Evolutionary conservation across 179 eudicot genomes (phyloP), one percentile per base, ranked within the genome.

Genomic region (Gypsophila paniculata): DNA sequence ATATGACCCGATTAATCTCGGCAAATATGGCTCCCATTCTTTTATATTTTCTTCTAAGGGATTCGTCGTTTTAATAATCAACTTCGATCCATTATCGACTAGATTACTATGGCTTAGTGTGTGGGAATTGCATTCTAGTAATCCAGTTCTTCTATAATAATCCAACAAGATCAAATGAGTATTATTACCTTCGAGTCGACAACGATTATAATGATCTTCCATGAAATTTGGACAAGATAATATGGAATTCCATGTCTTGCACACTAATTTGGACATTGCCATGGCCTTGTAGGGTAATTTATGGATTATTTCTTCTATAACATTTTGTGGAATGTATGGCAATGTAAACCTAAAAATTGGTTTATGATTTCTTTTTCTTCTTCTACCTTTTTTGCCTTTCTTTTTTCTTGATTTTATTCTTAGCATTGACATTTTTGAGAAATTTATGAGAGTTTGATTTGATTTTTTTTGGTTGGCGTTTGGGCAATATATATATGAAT

Each of bases 291-390:
- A 64, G 17, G 68, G 68, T 19, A 64, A 64, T 29, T 39, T 64
- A 0, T 64, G 68, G 13, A 64, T 38, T 38, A 64, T 64, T 18
- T 64, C 49, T 63, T 63, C 68, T 26, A 63, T 63, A 17, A 63
- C 10, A 38, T 38, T 18, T 63, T 39, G 17, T 38, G 49, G 68
- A 64, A 64, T 49, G 68, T 63, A 63, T 39, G 68, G 44, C 19
- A 61, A 61, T 61, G 65, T 7, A 29, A 17, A 19, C 44, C n/a
- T n/a, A n/a, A n/a, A n/a, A n/a, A n/a, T n/a, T n/a, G n/a, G n/a
- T 3, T 59, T 22, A 15, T 8, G 9, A 15, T 23, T 22, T 59
- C 26, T 22, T 59, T 61, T 15, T n/a, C 44, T 61, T 54, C 21
- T 19, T 15, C 10, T 61, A 3, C 11, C 17, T 23, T 59, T 23